phyloP scores from a whole-genome alignment of 1,284 basidiomycete species.

The Austroboletus niveus region DNA sequence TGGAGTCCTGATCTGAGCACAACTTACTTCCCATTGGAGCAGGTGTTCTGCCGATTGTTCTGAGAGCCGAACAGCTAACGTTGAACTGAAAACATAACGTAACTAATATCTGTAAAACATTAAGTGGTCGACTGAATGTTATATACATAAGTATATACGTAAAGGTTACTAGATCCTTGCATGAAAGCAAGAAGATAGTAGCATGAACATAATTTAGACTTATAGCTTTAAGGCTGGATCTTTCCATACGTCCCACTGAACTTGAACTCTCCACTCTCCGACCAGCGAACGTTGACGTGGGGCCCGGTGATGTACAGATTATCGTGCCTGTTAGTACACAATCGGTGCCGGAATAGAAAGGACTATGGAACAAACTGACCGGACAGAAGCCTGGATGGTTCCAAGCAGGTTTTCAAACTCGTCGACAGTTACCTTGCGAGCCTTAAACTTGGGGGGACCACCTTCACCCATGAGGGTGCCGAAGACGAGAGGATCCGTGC shows the following conservation, averaged over 20 bases:
- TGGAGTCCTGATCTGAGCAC: neutral
- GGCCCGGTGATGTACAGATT: conserved; percentile 40
- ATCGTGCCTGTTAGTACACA: conserved; percentile 5
- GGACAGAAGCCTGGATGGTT: conserved; percentile 24
- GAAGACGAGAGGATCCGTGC: conserved; percentile 51
- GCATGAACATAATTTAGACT: neutral
- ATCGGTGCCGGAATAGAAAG: neutral
- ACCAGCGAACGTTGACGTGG: conserved; percentile 50
- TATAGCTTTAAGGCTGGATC: neutral
- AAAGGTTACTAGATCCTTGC: neutral
- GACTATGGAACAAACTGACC: conserved; percentile 18
- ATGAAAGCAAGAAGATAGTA: neutral
- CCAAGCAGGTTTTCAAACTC: conserved; percentile 46
- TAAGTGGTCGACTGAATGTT: neutral
- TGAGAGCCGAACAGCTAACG: conserved; percentile 17
- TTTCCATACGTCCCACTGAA: conserved; percentile 46
- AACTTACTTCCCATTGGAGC: conserved; percentile 3
- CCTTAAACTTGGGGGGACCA: conserved; percentile 51
- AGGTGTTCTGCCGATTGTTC: conserved; percentile 28
- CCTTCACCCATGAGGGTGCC: conserved; percentile 44
- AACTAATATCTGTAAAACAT: neutral
- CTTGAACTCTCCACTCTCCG: conserved; percentile 51
- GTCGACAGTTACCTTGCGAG: conserved; percentile 46
- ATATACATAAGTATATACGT: too few relatives aligned
- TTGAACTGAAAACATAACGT: conserved; percentile 11